Conservation (phyloP, 257 asterid species). For the Solanum chiquidenum region DNA sequence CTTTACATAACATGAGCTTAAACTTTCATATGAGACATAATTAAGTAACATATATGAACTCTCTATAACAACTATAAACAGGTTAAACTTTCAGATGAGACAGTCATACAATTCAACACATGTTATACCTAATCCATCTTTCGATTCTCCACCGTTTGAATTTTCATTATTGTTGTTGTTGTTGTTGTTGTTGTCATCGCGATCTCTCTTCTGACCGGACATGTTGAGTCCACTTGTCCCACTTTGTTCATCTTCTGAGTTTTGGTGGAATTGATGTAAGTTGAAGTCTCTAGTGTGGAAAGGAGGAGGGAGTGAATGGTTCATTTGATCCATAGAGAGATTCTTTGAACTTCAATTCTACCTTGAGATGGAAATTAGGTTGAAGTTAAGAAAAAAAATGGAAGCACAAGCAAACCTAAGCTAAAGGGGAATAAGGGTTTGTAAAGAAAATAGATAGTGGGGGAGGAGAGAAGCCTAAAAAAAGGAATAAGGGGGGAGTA, state of each 20-base stretch:
- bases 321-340: conserved; percentile 12
- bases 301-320: conserved; percentile 57
- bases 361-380: neutral
- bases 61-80: neutral
- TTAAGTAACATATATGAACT: neutral
- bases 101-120: neutral
- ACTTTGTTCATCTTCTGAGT: conserved; percentile 64
- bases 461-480: neutral
- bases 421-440: conserved; percentile 1
- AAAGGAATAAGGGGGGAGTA: neutral
- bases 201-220: conserved; percentile 34
- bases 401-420: conserved; percentile 16
- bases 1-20: neutral
- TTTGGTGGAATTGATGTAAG: conserved; percentile 18
- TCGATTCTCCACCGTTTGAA: neutral
- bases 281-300: conserved; percentile 83
- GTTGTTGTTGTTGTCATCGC: conserved; percentile 16
- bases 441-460: conserved; percentile 18
- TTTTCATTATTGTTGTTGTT: conserved; percentile 14
- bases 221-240: conserved; percentile 49
- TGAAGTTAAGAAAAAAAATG: neutral
- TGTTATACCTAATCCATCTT: neutral
- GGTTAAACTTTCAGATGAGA: neutral
- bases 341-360: neutral
- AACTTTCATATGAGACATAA: neutral